Evolutionary conservation across 805 yeast genomes (phyloP).

Genomic region (Torulaspora indica): DNA sequence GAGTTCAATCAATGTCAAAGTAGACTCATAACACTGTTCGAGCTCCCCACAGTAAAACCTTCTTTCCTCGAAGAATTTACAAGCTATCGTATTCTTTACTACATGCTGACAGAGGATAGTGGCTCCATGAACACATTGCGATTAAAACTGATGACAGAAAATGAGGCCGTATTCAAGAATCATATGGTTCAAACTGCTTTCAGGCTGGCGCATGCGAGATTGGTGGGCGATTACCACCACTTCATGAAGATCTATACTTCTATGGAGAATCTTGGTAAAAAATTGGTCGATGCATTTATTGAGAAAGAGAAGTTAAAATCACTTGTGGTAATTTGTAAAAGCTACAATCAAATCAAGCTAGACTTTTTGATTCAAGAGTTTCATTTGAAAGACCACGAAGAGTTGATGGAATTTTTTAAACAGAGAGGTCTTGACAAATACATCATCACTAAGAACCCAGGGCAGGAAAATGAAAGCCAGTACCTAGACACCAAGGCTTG

Average conservation of each 20-base stretch:
- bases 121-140: constrained; percentile 26
- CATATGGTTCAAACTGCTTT: constrained; percentile 29
- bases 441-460: constrained; percentile 30
- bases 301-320: constrained; percentile 55
- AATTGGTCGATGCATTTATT: constrained; percentile 50
- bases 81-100: constrained; percentile 68
- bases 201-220: constrained; percentile 31
- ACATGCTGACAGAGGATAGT: constrained; percentile 64
- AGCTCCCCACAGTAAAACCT: constrained; percentile 37
- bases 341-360: constrained; percentile 48
- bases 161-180: constrained; percentile 17
- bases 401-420: constrained; percentile 42
- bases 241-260: constrained; percentile 44
- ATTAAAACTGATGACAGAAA: constrained; percentile 21
- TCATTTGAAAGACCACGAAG: constrained; percentile 39
- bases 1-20: constrained; percentile 95
- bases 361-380: constrained; percentile 40
- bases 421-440: constrained; percentile 38
- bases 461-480: constrained; percentile 29
- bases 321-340: constrained; percentile 49
- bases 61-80: constrained; percentile 56
- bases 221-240: constrained; percentile 47
- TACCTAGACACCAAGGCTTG: constrained; percentile 37
- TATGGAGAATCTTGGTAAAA: constrained; percentile 42
- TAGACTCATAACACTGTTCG: constrained; percentile 63